Evolutionary conservation across 257 asterid genomes (phyloP), one percentile per base, ranked within the genome.

Genomic region (Nicotiana tabacum): DNA sequence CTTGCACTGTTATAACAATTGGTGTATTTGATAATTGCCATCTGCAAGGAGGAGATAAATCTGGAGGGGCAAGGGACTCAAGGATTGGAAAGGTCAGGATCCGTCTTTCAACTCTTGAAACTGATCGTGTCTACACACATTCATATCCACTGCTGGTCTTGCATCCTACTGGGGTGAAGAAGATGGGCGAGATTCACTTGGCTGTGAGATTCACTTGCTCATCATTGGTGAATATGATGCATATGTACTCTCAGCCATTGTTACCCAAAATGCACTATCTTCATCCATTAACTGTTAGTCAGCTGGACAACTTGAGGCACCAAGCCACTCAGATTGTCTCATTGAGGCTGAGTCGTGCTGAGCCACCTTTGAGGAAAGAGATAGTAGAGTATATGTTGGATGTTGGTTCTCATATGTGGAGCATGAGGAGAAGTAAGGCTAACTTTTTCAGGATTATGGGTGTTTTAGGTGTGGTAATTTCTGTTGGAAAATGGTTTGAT

Each of bases 371-470:
- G 77, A 89, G 91, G 87, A 89, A 85, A 77, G 91, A 89, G 84
- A 48, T 89, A 0, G 91, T 89, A 39, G 91, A 89, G 84, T 89
- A 89, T 67, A 86, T 89, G 92, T 83, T 89, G 61, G 92, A 89
- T 48, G 92, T 89, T 15, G 87, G 89, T 29, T 89, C 90, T 43
- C 92, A 89, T 84, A 89, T 89, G 92, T 89, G 92, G 92, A 89
- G 92, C 77, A 87, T 89, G 90, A 86, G 92, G 87, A 84, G 92
- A 84, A 89, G 92, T 85, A 89, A 89, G 82, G 92, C 92, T 0
- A 89, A 89, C 85, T 89, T 89, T 68, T 86, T 85, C 72, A 84
- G 92, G 81, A 89, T 89, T 17, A 89, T 89, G 92, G 89, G 89
- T n/a, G 89, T 89, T 77, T 30, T 89, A 3, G 64, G 89, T 68